A percentile compares a stretch with the other conserved stretches of the same genome.
Conservation (phyloP, 768 basidiomycete genomes). For the Dentipellis fragilis region DNA sequence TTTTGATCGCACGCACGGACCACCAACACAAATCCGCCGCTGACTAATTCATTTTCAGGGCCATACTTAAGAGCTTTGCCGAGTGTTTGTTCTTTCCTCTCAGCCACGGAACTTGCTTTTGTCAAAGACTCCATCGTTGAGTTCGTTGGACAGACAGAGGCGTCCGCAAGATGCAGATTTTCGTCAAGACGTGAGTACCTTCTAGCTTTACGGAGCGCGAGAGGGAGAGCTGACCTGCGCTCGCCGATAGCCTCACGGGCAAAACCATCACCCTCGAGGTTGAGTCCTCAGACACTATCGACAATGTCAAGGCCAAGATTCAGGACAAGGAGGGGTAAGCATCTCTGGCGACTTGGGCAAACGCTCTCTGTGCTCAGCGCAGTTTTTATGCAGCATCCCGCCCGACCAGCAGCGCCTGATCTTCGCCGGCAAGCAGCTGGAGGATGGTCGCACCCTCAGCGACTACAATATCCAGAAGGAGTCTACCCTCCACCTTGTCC, state of each 20-base stretch:
- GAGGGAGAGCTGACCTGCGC: not conserved
- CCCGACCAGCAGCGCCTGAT: conserved; percentile 96
- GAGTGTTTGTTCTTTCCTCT: conserved; percentile 13
- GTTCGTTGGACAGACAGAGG: conserved; percentile 83
- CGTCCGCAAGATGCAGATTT: conserved; percentile 89
- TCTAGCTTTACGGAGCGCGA: not conserved
- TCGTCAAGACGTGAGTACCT: conserved; percentile 82
- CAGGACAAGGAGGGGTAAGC: conserved; percentile 93
- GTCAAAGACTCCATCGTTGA: conserved; percentile 91
- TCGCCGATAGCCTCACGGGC: conserved; percentile 73
- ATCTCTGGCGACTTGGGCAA: not conserved
- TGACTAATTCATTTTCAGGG: conserved; percentile 20
- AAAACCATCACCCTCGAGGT: conserved; percentile 99
- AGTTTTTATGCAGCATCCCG: conserved; percentile 47
- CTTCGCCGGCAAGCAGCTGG: conserved; percentile 98
- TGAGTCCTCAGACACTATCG: conserved; percentile 94
- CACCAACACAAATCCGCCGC: conserved; percentile 25
- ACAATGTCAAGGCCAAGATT: conserved; percentile 97
- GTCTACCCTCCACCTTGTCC: conserved; percentile 94
- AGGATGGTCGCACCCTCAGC: conserved; percentile 92
- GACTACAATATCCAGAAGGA: conserved; percentile 99
- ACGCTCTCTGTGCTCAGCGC: conserved; percentile 4
- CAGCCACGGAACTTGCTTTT: conserved; percentile 46
- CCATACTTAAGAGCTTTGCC: conserved; percentile 3
- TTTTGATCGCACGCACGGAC: conserved; percentile 29